Evolutionary conservation across 202 grass and related monocot species (phyloP).

Genomic region (Dendrocalamus latiflorus): DNA sequence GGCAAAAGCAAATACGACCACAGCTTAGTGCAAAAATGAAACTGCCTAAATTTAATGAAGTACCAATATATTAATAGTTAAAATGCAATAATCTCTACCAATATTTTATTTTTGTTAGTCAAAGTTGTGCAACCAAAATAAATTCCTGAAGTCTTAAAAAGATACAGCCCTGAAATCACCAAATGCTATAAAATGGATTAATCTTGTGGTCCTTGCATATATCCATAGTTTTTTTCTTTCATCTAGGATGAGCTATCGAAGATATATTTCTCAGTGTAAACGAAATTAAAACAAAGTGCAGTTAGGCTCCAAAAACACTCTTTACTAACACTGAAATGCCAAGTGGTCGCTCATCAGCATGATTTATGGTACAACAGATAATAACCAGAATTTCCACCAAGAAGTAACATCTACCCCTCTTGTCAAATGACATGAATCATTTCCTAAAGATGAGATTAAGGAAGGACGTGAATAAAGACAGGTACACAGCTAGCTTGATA

Average conservation of each 20-base stretch:
- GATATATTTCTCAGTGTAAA: not conserved
- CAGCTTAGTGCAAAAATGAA: not conserved
- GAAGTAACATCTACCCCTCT: not conserved
- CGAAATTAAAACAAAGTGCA: not conserved
- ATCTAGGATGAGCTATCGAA: not conserved
- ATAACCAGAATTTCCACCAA: constrained; percentile 8
- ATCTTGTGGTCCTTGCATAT: not conserved
- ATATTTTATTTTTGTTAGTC: not conserved
- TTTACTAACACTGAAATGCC: constrained; percentile 1
- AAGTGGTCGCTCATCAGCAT: not conserved
- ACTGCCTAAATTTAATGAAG: not conserved
- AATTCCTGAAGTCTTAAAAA: not conserved
- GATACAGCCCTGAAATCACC: constrained; percentile 1
- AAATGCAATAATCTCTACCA: not conserved
- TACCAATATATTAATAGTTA: not conserved
- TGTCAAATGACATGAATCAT: not conserved
- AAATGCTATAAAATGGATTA: not conserved
- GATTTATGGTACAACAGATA: not conserved
- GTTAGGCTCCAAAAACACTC: not conserved
- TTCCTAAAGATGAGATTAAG: constrained; percentile 21
- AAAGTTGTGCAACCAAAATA: not conserved
- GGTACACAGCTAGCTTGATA: constrained; percentile 23
- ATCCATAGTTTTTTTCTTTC: not conserved
- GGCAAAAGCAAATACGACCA: not conserved
- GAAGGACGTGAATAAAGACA: constrained; percentile 24